Evolutionary conservation across 495 filamentous ascomycete genomes (phyloP).

Genomic region (Penicillium simplicissimum): DNA sequence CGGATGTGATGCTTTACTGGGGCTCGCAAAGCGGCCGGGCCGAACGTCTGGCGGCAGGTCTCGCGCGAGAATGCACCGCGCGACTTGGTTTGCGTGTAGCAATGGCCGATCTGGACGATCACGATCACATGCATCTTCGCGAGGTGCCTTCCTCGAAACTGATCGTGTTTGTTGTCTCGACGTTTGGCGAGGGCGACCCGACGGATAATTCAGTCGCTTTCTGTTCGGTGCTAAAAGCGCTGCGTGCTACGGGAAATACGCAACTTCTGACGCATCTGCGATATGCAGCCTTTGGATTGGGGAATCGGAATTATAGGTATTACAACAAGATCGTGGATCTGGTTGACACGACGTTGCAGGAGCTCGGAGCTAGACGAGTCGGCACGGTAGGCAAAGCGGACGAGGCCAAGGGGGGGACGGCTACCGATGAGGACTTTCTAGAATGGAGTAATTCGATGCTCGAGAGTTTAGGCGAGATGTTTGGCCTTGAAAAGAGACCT

Average conservation of each 20-base stretch:
- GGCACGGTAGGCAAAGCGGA: slow-evolving; percentile 30
- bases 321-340: slow-evolving; percentile 39
- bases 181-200: slow-evolving; percentile 51
- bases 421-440: slow-evolving; percentile 38
- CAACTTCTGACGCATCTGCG: slow-evolving; percentile 24
- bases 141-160: slow-evolving; percentile 29
- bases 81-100: slow-evolving; percentile 34
- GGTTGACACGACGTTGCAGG: slow-evolving; percentile 22
- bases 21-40: slow-evolving; percentile 48
- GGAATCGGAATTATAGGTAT: slow-evolving; percentile 42
- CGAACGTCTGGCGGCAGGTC: slow-evolving; percentile 36
- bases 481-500: slow-evolving; percentile 27
- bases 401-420: slow-evolving; percentile 26
- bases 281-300: slow-evolving; percentile 38
- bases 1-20: slow-evolving; percentile 41
- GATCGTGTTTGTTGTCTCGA: slow-evolving; percentile 43
- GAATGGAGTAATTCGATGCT: slow-evolving; percentile 38
- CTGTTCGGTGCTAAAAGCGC: background rate
- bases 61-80: slow-evolving; percentile 32
- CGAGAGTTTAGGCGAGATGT: slow-evolving; percentile 17
- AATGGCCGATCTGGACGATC: slow-evolving; percentile 40
- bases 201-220: slow-evolving; percentile 34
- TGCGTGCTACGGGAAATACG: slow-evolving; percentile 24
- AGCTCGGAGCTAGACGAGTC: slow-evolving; percentile 29
- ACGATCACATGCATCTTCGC: slow-evolving; percentile 34